Base-by-base conservation (phyloP, 305 asterid species). In the Solanum aculeatissimum region DNA sequence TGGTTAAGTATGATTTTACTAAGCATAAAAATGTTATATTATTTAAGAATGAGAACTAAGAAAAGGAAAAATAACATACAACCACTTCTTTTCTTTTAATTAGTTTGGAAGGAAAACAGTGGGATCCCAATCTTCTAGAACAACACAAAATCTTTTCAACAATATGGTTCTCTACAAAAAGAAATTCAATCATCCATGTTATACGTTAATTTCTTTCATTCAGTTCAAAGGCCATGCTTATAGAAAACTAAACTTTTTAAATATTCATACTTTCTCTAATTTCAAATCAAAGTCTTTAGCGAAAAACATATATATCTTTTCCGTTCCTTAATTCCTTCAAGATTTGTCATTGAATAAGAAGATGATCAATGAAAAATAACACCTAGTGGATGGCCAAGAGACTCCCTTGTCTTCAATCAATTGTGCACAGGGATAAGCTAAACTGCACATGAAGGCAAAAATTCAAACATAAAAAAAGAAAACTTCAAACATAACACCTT, bases 381-480 rank as follows among this genome's bases (percentile, higher is more conserved):
- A 53, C 97, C 96, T 88, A 93, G 87, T 38, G 97, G 97, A 87
- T 94, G 85, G 84, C 94, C 96, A 86, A 96, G 99, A 86, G 96
- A 90, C 88, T 96, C 99, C 89, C 97, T 92, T 27, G 97, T 91
- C 92, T 92, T 93, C 78, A 91, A 88, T 97, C 98, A 96, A 71
- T 62, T 92, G 95, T 57, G 99, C 96, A 78, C 97, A 94, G 71
- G 90, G 95, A 84, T 97, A 98, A 81, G 98, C 96, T 89, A 94
- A 90, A 92, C 98, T 95, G 96, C 40, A 62, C 7, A 62, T 75
- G 75, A 62, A 72, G 49, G 68, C 83, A 87, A 75, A 79, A 62
- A 32, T n/a, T n/a, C 19, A 13, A 3, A 16, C 4, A 45, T 43
- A 43, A 43, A 43, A 40, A 18, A 18, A 35, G 38, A 75, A 47